A percentile compares a stretch with the other conserved stretches of the same genome.
Evolutionary conservation across 305 asterid genomes (phyloP).

Genomic region (Euphrasia arctica): DNA sequence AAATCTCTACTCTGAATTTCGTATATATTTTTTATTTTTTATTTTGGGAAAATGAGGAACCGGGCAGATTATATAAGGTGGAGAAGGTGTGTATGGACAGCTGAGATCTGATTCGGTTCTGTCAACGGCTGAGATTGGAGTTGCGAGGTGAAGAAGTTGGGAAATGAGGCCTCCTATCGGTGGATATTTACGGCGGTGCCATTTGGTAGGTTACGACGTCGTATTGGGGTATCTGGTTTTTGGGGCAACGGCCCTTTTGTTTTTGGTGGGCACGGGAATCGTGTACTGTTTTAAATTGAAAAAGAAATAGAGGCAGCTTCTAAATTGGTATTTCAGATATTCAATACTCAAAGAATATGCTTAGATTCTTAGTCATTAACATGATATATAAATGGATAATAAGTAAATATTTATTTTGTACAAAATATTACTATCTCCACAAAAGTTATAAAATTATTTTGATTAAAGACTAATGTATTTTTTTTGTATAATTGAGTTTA

Average conservation of each 20-base stretch:
- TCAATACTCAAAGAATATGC: no score
- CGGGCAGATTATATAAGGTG: slow-evolving; percentile 9
- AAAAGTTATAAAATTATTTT: no score
- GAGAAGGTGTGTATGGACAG: slow-evolving; percentile 16
- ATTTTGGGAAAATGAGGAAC: not conserved
- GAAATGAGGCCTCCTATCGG: slow-evolving; percentile 13
- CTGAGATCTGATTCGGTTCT: slow-evolving; percentile 4
- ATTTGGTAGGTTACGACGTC: slow-evolving; percentile 15
- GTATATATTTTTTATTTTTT: not conserved
- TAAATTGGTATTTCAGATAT: no score
- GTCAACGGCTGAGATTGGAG: slow-evolving; percentile 34
- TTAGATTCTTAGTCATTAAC: no score
- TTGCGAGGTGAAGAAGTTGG: slow-evolving; percentile 8
- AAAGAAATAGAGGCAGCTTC: no score
- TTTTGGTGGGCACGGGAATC: no score
- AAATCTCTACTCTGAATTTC: slow-evolving; percentile 2
- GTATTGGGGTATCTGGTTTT: not conserved
- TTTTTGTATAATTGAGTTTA: no score
- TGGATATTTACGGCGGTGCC: slow-evolving; percentile 24
- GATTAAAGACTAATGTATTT: no score
- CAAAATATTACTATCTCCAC: no score
- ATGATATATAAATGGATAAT: no score
- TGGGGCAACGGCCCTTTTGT: slow-evolving; percentile 15
- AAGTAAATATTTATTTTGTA: no score
- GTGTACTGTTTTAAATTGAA: no score